Evolutionary conservation across 129 eudicot species (phyloP).

Genomic region (Flaveria sonorensis): DNA sequence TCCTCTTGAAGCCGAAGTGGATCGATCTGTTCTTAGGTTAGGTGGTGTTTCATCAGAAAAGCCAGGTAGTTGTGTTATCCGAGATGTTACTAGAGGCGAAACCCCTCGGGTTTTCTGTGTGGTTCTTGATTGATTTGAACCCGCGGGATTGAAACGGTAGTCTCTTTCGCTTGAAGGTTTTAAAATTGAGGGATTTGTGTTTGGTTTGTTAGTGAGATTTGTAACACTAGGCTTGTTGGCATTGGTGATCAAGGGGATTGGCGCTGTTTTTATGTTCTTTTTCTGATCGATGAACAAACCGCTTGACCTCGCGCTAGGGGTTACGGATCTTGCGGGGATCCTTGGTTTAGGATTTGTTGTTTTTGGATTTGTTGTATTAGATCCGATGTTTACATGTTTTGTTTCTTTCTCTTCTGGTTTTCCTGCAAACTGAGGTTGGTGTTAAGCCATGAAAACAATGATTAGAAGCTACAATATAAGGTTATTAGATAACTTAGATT

Average conservation of each 20-base stretch:
- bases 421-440: slow-evolving; percentile 65
- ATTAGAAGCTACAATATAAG: background rate
- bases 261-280: slow-evolving; percentile 60
- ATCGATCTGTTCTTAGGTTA: slow-evolving; percentile 50
- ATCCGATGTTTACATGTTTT: slow-evolving; percentile 18
- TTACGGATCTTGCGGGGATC: slow-evolving; percentile 46
- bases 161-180: slow-evolving; percentile 41
- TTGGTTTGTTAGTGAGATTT: slow-evolving; percentile 28
- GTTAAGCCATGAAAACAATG: background rate
- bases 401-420: slow-evolving; percentile 41
- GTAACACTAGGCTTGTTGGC: slow-evolving; percentile 26
- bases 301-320: slow-evolving; percentile 51
- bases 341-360: slow-evolving; percentile 49
- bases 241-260: slow-evolving; percentile 36
- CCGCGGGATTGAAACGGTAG: slow-evolving; percentile 25
- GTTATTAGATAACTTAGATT: too few species aligned
- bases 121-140: slow-evolving; percentile 42
- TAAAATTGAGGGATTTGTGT: slow-evolving; percentile 12
- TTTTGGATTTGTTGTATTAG: slow-evolving; percentile 30
- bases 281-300: slow-evolving; percentile 43
- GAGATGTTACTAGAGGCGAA: slow-evolving; percentile 51
- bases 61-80: slow-evolving; percentile 30
- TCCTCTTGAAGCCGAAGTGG: slow-evolving; percentile 53
- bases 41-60: slow-evolving; percentile 57
- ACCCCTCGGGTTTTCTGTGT: slow-evolving; percentile 53